Base-by-base conservation (phyloP, 306 rosid species). In the Dalbergia oliveri region DNA sequence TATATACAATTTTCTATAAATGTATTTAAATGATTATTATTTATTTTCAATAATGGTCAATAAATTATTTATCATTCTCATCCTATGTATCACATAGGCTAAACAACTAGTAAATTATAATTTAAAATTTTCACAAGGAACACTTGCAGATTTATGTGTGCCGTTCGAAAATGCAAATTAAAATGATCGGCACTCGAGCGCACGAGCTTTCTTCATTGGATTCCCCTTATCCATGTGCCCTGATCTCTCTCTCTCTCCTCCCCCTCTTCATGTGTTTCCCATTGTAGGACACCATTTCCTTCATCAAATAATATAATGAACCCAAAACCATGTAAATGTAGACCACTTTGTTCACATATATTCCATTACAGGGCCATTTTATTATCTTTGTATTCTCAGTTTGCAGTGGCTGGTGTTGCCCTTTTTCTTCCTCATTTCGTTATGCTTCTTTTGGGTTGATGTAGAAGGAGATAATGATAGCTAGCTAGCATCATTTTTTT, bases 321-420 rank as follows among this genome's bases (percentile, higher is more conserved):
- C 72, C 73, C 44, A 77, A 81, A 85, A 56, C 49, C 71, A 41
- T 60, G 49, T 63, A 37, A 16, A 4, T 26, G 9, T 26, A 50
- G 60, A 23, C 9, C 61, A 31, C 79, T 79, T 75, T 79, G 63
- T 76, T 58, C 60, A 9, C 54, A 37, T 66, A 73, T 76, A 78
- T 66, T 72, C 66, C 19, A 56, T 73, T 44, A 43, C 71, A 65
- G 82, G 73, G 75, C 84, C 39, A 23, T 69, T 35, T 65, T 81
- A 11, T 64, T 16, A 62, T 82, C 84, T 82, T 86, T 79, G 88
- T 86, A 86, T 86, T 82, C 88, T 86, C 64, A 75, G 75, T 69
- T 82, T 69, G 73, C 33, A 57, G 49, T 7, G 31, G 76, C 53
- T 69, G n/a, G 50, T 84, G 79, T 47, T 67, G 62, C 54, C 54